A percentile compares a stretch with the other conserved stretches of the same genome.
Conservation (phyloP, 108 stramenopile genomes). For the Fistulifera pelliculosa region DNA sequence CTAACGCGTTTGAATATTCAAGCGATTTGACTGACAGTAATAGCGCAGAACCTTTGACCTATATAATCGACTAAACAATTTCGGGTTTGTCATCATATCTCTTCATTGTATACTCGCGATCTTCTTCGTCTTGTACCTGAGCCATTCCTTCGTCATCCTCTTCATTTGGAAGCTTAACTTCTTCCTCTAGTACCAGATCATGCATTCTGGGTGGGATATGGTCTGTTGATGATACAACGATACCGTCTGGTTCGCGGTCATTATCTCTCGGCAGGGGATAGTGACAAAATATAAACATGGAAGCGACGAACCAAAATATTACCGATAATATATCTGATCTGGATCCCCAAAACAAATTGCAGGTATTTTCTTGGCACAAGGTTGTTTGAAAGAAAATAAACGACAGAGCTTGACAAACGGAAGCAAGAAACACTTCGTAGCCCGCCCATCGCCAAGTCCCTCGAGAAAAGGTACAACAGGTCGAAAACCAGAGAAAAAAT, state of each 20-base stretch:
- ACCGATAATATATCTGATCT: conserved; percentile 44
- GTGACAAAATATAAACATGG: conserved; percentile 29
- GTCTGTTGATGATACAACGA: background rate
- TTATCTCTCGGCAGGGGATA: conserved; percentile 32
- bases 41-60: too few relatives aligned
- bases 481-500: conserved; percentile 54
- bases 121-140: background rate
- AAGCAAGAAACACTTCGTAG: conserved; percentile 41
- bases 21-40: too few relatives aligned
- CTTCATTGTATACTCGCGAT: background rate
- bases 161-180: background rate
- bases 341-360: conserved; percentile 39
- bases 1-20: too few relatives aligned
- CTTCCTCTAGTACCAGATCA: background rate
- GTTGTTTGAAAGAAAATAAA: conserved; percentile 53
- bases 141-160: background rate
- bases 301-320: conserved; percentile 34
- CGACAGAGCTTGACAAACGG: conserved; percentile 33
- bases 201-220: too few relatives aligned
- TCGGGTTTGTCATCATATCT: background rate
- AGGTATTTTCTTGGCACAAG: conserved; percentile 47
- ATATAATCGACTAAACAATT: background rate
- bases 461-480: conserved; percentile 45
- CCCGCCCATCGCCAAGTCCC: conserved; percentile 62
- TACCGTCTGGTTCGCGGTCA: conserved; percentile 1